Conservation (phyloP, 768 basidiomycete genomes). For the Crassisporium funariophilum region DNA sequence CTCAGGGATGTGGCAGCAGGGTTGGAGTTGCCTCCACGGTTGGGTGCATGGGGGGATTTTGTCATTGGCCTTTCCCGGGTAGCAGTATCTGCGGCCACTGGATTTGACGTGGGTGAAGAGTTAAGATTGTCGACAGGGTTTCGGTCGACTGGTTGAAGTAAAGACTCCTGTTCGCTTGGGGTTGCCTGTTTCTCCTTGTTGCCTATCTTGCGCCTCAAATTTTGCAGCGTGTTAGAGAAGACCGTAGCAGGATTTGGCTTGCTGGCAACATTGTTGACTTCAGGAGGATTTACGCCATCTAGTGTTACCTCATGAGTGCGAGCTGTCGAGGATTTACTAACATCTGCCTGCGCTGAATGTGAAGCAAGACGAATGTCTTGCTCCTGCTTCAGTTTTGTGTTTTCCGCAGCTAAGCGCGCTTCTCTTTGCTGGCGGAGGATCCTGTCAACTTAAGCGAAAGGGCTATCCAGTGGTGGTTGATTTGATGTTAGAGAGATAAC, state of each 20-base stretch:
- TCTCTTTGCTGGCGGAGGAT: slow-evolving; percentile 85
- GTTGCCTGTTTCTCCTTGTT: too few species aligned
- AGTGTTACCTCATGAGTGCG: not conserved
- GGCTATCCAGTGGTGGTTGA: slow-evolving; percentile 10
- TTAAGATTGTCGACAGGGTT: not conserved
- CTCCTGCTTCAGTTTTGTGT: slow-evolving; percentile 38
- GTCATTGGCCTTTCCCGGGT: too few species aligned
- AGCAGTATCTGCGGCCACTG: too few species aligned
- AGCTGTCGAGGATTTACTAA: not conserved
- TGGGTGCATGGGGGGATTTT: not conserved
- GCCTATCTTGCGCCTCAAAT: slow-evolving; percentile 31
- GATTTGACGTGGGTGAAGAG: not conserved
- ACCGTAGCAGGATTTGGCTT: slow-evolving; percentile 10
- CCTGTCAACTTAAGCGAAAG: slow-evolving; percentile 68
- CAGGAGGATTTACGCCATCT: not conserved
- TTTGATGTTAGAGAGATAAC: slow-evolving; percentile 8
- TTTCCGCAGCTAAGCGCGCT: slow-evolving; percentile 58
- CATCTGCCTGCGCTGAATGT: not conserved
- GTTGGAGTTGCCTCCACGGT: not conserved
- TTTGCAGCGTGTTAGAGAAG: slow-evolving; percentile 26
- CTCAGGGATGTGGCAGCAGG: slow-evolving; percentile 26
- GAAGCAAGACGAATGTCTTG: slow-evolving; percentile 15
- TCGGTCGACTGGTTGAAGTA: too few species aligned
- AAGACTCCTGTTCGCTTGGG: too few species aligned
- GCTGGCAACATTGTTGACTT: not conserved